phyloP scores from a whole-genome alignment of 2,329 filamentous ascomycete genomes.

The Fusarium sp. region DNA sequence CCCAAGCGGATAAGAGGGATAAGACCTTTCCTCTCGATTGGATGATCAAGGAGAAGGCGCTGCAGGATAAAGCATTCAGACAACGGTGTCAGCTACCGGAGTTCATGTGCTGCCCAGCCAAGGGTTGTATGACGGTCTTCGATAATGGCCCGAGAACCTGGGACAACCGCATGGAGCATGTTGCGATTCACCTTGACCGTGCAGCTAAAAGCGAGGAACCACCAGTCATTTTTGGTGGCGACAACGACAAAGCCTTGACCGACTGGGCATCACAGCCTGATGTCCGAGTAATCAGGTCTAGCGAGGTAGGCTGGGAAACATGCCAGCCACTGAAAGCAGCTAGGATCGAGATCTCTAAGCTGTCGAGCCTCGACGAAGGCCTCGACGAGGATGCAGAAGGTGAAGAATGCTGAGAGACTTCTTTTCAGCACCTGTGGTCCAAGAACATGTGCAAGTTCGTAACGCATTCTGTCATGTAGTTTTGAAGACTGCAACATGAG shows the following conservation, averaged over 20 bases:
- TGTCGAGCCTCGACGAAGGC: slow-evolving; percentile 4
- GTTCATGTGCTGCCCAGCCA: slow-evolving; percentile 69
- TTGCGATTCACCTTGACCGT: slow-evolving; percentile 79
- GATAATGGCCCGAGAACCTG: slow-evolving; percentile 70
- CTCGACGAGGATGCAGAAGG: slow-evolving; percentile 47
- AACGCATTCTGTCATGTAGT: not conserved
- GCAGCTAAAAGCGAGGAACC: slow-evolving; percentile 47
- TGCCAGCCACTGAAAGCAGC: slow-evolving; percentile 47
- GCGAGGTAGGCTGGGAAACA: slow-evolving; percentile 48
- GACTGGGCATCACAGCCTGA: slow-evolving; percentile 53
- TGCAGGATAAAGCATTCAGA: slow-evolving; percentile 69
- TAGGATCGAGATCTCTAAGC: slow-evolving; percentile 22
- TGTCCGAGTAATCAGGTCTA: slow-evolving; percentile 52
- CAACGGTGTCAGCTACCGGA: slow-evolving; percentile 71
- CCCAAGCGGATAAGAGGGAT: slow-evolving; percentile 49
- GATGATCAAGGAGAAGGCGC: slow-evolving; percentile 65
- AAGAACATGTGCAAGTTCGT: not conserved
- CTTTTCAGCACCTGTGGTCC: not conserved
- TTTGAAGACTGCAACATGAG: not conserved
- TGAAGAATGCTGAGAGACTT: slow-evolving; percentile 36
- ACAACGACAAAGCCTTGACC: slow-evolving; percentile 52
- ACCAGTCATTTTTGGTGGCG: slow-evolving; percentile 54
- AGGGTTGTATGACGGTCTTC: slow-evolving; percentile 70
- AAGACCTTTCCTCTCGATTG: slow-evolving; percentile 53
- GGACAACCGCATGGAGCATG: slow-evolving; percentile 89